Base-by-base conservation (phyloP, 129 eudicot species). In the Chrysanthemum seticuspe region DNA sequence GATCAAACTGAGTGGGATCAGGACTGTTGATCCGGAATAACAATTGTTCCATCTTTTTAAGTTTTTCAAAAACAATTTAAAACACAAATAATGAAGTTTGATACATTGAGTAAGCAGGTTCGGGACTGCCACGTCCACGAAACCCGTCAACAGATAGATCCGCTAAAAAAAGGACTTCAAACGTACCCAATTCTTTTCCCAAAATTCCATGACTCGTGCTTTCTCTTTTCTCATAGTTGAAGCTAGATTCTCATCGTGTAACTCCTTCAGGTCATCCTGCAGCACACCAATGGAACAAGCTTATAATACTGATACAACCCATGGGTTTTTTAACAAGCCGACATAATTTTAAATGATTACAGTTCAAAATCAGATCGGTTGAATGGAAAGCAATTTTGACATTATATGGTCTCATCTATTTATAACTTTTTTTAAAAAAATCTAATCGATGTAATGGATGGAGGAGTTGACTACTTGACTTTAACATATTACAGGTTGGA, bases 121-220 rank as follows among this genome's bases (percentile, higher is more conserved):
- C 9, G 44, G 6, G 44, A 36, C 44, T 36, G 44, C 44, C 47
- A 40, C 47, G 8, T 40, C 2, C 47, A 40, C 10, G 10, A 7
- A 40, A 40, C 10, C 47, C 0, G 10, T 40, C 47, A 36, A 40
- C 47, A 40, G 47, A 40, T 18, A 34, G 5, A 62, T 10, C 51
- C 31, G 25, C 6, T 11, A 36, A 7, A 40, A 36, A 40, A 53
- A 47, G 58, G 64, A 70, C n/a, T 34, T 14, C 61, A 34, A 25
- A 12, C 51, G 54, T 87, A 94, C 98, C 98, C 98, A 94, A 73
- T 94, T 94, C 63, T 81, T 94, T 70, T 88, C 93, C 98, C 98
- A 94, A 81, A 94, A 94, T 74, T 88, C 97, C 19, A 83, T 75
- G 56, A 87, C 96, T 45, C 98, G 87, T 34, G 62, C 76, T 82